phyloP scores from a whole-genome alignment of 306 rosid genomes.

The Cucurbita ficifolia region DNA sequence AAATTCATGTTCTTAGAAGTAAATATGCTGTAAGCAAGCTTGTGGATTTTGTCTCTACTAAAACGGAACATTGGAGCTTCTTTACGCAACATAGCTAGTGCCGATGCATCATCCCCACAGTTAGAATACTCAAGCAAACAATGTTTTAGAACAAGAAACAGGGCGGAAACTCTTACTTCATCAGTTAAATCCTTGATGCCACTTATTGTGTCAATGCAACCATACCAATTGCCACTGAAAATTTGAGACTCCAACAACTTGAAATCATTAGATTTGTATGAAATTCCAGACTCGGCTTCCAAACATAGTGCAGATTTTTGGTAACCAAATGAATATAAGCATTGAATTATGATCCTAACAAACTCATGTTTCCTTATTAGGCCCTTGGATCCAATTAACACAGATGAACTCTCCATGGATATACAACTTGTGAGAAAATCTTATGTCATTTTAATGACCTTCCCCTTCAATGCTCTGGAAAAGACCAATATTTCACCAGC shows the following conservation, averaged over 20 bases:
- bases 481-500: neutral
- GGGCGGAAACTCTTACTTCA: slow-evolving; percentile 43
- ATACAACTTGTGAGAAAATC: slow-evolving; percentile 1
- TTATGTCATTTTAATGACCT: slow-evolving; percentile 4
- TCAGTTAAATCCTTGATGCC: slow-evolving; percentile 31
- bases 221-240: slow-evolving; percentile 50
- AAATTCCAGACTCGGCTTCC: slow-evolving; percentile 71
- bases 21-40: slow-evolving; percentile 38
- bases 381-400: slow-evolving; percentile 45
- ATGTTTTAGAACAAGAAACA: slow-evolving; percentile 55
- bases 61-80: slow-evolving; percentile 31
- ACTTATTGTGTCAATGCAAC: slow-evolving; percentile 30
- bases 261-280: slow-evolving; percentile 33
- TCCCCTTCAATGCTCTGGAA: neutral
- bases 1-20: slow-evolving; percentile 26
- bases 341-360: slow-evolving; percentile 57
- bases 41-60: slow-evolving; percentile 37
- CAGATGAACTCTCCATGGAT: slow-evolving; percentile 32
- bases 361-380: slow-evolving; percentile 50
- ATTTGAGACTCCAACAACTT: slow-evolving; percentile 46
- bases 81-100: slow-evolving; percentile 53
- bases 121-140: slow-evolving; percentile 43
- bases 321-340: slow-evolving; percentile 53
- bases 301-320: slow-evolving; percentile 43
- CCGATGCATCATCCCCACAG: slow-evolving; percentile 42